Evolutionary conservation across 164 flowering plant genomes (phyloP).

Genomic region (Annona cherimola): DNA sequence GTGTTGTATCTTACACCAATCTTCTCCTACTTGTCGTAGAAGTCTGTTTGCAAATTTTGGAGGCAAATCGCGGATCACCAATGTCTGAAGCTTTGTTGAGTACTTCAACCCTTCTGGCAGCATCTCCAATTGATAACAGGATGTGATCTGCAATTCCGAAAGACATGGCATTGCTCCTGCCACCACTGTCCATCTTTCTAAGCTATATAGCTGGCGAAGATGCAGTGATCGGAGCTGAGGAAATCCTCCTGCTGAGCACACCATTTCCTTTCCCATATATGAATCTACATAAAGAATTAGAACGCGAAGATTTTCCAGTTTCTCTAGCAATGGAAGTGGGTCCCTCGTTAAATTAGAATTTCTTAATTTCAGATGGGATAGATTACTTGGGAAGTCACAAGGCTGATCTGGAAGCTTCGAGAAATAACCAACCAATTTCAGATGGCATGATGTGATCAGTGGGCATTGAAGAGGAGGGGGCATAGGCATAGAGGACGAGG

Average conservation of each 20-base stretch:
- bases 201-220: too few relatives aligned
- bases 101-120: not conserved
- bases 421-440: not conserved
- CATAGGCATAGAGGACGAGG: too few relatives aligned
- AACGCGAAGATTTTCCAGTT: not conserved
- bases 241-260: not conserved
- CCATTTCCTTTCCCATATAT: not conserved
- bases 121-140: not conserved
- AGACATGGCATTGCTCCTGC: not conserved
- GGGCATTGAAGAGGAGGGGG: not conserved
- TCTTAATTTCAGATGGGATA: not conserved
- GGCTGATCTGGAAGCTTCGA: not conserved
- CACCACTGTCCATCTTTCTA: not conserved
- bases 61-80: not conserved
- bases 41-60: not conserved
- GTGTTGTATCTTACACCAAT: not conserved
- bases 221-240: not conserved
- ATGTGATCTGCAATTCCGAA: not conserved
- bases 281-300: not conserved
- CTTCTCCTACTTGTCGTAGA: not conserved
- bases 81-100: not conserved
- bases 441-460: not conserved
- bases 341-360: not conserved
- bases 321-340: not conserved
- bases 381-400: not conserved